A percentile compares a stretch with the other conserved stretches of the same genome.
phyloP scores from a whole-genome alignment of 495 filamentous ascomycete genomes.

The Corynascus novoguineensis region DNA sequence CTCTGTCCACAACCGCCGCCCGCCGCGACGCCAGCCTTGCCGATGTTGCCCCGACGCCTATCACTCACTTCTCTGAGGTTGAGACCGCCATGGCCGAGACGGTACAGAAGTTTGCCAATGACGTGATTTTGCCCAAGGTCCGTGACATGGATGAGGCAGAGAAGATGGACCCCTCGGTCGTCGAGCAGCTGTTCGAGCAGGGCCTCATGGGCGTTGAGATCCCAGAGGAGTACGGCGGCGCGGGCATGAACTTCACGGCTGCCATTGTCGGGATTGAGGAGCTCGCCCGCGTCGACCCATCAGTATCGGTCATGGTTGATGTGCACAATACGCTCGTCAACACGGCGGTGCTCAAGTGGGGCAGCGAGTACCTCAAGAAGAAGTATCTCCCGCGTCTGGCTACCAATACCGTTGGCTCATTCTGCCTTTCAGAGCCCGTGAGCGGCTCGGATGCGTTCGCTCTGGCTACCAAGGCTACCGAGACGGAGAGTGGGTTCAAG shows the following conservation, averaged over 20 bases:
- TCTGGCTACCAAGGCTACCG: constrained; percentile 77
- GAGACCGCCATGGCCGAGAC: constrained; percentile 83
- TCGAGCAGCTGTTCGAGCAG: constrained; percentile 95
- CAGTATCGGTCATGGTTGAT: constrained; percentile 86
- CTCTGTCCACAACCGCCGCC: constrained; percentile 64
- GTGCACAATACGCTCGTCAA: constrained; percentile 98
- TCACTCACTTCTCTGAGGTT: constrained; percentile 86
- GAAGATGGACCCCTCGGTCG: constrained; percentile 78
- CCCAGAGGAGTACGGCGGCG: constrained; percentile 91
- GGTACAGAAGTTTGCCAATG: constrained; percentile 84
- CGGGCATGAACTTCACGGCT: constrained; percentile 97
- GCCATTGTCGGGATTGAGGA: constrained; percentile 97
- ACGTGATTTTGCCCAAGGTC: constrained; percentile 83
- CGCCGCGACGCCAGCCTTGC: constrained; percentile 57
- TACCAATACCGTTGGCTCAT: constrained; percentile 87
- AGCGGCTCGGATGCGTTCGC: constrained; percentile 96
- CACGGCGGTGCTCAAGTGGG: constrained; percentile 85
- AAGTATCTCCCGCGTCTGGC: constrained; percentile 84
- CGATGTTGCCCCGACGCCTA: constrained; percentile 79
- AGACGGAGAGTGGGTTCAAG: constrained; percentile 68
- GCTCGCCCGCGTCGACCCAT: constrained; percentile 88
- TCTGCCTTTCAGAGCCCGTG: constrained; percentile 91
- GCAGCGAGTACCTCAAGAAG: constrained; percentile 64
- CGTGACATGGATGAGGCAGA: constrained; percentile 98
- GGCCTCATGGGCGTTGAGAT: constrained; percentile 97